Conservation (phyloP, 768 basidiomycete species). For the Macrolepiota dolichaula region DNA sequence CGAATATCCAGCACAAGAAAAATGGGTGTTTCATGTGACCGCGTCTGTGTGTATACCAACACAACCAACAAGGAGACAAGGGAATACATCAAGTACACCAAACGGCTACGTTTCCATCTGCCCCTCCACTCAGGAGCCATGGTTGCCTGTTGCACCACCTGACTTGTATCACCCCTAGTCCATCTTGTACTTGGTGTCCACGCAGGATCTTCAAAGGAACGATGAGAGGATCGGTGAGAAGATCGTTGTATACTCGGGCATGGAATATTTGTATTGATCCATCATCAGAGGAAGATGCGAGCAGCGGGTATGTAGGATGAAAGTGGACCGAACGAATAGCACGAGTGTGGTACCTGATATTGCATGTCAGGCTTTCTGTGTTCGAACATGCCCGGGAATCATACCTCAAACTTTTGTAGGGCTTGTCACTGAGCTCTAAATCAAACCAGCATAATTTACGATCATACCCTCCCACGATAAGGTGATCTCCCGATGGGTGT, state of each 20-base stretch:
- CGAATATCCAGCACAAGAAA: neutral
- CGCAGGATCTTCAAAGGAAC: slow-evolving; percentile 95
- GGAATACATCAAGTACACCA: slow-evolving; percentile 69
- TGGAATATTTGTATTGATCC: slow-evolving; percentile 98
- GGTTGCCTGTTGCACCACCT: slow-evolving; percentile 88
- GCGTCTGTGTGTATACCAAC: neutral
- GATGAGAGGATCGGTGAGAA: slow-evolving; percentile 96
- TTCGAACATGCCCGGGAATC: slow-evolving; percentile 18
- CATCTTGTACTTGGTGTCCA: slow-evolving; percentile 84
- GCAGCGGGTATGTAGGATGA: slow-evolving; percentile 92
- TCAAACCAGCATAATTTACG: slow-evolving; percentile 99
- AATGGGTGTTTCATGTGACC: neutral
- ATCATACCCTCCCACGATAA: slow-evolving; percentile 97
- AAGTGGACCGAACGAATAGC: slow-evolving; percentile 93
- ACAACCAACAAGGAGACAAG: neutral
- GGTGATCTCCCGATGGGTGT: slow-evolving; percentile 92
- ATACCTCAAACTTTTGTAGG: slow-evolving; percentile 93
- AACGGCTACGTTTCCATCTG: slow-evolving; percentile 83
- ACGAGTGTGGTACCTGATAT: slow-evolving; percentile 83
- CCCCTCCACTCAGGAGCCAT: slow-evolving; percentile 90
- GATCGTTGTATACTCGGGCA: slow-evolving; percentile 87
- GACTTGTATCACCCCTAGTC: slow-evolving; percentile 87
- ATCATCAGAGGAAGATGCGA: slow-evolving; percentile 95
- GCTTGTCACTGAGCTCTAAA: slow-evolving; percentile 92
- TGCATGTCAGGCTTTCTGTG: neutral